Percentiles rank a stretch among this genome's conserved stretches.
Conservation (phyloP, 176 grass and related monocot genomes). For the Raddia guianensis region DNA sequence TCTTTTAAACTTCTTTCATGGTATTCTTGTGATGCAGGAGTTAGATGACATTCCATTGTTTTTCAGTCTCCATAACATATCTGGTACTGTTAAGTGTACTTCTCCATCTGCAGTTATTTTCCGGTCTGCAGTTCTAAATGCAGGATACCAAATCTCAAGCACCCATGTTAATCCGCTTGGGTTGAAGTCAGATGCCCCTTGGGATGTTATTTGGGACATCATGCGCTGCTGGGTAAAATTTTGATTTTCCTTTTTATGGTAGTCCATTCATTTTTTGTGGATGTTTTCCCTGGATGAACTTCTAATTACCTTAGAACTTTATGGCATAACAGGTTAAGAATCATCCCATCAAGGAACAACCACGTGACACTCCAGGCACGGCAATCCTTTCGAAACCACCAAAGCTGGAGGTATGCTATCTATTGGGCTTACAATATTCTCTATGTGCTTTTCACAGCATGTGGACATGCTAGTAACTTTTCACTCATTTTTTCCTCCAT, state of each 20-base stretch:
- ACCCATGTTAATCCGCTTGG: constrained; percentile 78
- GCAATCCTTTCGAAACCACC: constrained; percentile 80
- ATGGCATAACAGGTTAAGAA: constrained; percentile 67
- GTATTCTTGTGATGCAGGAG: constrained; percentile 72
- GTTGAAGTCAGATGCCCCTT: constrained; percentile 88
- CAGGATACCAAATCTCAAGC: constrained; percentile 89
- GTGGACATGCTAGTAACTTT: background rate
- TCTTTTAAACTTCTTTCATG: constrained; percentile 19
- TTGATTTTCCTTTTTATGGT: constrained; percentile 28
- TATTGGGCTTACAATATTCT: background rate
- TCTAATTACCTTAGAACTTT: background rate
- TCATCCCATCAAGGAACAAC: constrained; percentile 88
- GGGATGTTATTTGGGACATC: constrained; percentile 97
- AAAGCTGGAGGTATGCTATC: constrained; percentile 60
- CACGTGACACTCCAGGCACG: constrained; percentile 56
- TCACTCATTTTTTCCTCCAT: background rate
- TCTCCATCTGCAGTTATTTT: constrained; percentile 83
- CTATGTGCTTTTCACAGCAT: background rate
- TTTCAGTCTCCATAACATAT: constrained; percentile 93
- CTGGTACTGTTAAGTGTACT: constrained; percentile 83
- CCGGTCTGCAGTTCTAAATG: constrained; percentile 90
- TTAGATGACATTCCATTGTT: constrained; percentile 80
- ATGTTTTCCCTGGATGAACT: constrained; percentile 16
- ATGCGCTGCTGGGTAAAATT: constrained; percentile 94
- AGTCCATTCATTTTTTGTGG: background rate